These are phyloP conservation scores for Amanita molliuscula DNA, from an alignment of 768 basidiomycete genomes.

Conservation along the genomic window DNA sequence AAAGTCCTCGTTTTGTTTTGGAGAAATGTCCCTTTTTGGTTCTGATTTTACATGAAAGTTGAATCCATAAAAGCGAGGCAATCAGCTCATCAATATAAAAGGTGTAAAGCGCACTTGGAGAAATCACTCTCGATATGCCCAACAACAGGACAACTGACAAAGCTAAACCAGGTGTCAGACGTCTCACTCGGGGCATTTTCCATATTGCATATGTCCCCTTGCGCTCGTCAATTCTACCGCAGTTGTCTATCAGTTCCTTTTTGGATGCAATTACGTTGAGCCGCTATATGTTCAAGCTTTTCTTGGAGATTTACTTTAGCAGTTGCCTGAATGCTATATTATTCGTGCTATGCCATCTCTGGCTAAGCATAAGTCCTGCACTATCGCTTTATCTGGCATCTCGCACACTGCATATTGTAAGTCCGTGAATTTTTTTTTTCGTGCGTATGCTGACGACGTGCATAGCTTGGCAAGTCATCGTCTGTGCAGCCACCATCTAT, in stretches of 20 bases:
- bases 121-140: not conserved
- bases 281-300: constrained; percentile 4
- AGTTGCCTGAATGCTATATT: not conserved
- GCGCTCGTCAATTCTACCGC: constrained; percentile 3
- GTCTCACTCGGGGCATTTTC: constrained; percentile 25
- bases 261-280: not conserved
- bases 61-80: not conserved
- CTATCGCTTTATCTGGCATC: not conserved
- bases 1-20: not conserved
- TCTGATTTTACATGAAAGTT: not conserved
- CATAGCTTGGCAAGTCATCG: not conserved
- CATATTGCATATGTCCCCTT: constrained; percentile 19
- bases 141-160: not conserved
- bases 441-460: not conserved
- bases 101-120: not conserved
- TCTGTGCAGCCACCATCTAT: not conserved
- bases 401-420: not conserved
- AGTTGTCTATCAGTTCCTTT: constrained; percentile 3
- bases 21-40: not conserved
- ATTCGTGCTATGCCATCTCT: not conserved
- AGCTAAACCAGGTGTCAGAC: constrained; percentile 10
- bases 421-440: not conserved
- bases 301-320: not conserved
- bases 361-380: not conserved
- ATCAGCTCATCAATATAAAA: not conserved